Conservation (phyloP, 495 filamentous ascomycete genomes). For the Emericellopsis terricola region DNA sequence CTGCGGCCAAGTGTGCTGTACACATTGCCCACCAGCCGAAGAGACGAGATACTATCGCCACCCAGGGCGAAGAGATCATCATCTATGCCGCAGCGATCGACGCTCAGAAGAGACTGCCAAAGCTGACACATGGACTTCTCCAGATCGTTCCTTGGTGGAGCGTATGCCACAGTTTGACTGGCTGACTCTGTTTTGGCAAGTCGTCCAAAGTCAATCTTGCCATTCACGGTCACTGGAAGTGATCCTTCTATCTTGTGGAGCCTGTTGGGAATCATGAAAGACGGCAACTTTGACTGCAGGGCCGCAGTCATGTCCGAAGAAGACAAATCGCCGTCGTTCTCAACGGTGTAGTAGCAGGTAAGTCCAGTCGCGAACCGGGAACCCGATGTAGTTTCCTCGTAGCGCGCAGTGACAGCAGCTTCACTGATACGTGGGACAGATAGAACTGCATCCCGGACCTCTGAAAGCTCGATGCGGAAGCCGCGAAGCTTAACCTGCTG, state of each 20-base stretch:
- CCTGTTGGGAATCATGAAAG: not conserved
- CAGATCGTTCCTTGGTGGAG: not conserved
- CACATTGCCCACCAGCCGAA: not conserved
- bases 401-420: not conserved
- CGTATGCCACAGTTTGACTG: not conserved
- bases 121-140: not conserved
- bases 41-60: not conserved
- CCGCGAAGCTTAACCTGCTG: conserved; percentile 49
- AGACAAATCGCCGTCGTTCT: not conserved
- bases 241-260: not conserved
- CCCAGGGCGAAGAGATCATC: not conserved
- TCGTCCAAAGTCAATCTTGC: not conserved
- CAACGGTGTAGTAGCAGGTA: not conserved
- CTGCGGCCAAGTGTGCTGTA: not conserved
- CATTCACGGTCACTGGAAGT: not conserved
- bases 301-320: not conserved
- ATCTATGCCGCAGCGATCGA: not conserved
- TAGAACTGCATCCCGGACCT: not conserved
- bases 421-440: not conserved
- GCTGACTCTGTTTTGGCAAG: not conserved
- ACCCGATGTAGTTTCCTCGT: not conserved
- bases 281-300: not conserved
- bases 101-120: not conserved
- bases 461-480: conserved; percentile 38
- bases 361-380: not conserved